Evolutionary conservation across 352 stramenopile species (phyloP), one percentile per base, ranked within the genome.

Genomic region (Peronospora tabacina): DNA sequence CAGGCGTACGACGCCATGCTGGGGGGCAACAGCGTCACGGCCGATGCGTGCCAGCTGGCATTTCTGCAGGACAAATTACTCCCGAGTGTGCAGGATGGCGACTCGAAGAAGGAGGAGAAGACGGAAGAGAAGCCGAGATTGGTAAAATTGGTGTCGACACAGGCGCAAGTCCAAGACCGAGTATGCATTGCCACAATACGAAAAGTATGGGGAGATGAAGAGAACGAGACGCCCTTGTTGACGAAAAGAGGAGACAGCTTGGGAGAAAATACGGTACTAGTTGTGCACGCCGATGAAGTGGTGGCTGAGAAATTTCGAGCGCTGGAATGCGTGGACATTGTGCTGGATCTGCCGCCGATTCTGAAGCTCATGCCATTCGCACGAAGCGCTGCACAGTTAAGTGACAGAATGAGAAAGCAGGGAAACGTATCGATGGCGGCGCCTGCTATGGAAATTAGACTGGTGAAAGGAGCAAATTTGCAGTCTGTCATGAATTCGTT

Each of bases 311-410:
- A 57, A 7, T 49, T 87, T 55, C 58, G 63, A 41, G 53, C 38
- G 0, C 49, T 87, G 12, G 52, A 63, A n/a, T 85, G 75, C 28
- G 65, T 84, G 24, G 66, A 72, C 5, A 62, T 45, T 30, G 61
- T 85, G 24, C 47, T 76, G 32, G 47, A 70, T 29, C 34, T 87
- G 19, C 73, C 73, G 5, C 34, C 61, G 19, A 67, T 91, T 35
- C 52, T 88, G 41, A 92, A 90, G 53, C 55, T 92, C 15, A 68
- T 82, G 61, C 81, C 81, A 9, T 84, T 92, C 15, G 74, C 74
- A 5, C 58, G 74, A 22, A 84, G 68, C 32, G 57, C 67, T 35
- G 53, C 53, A 9, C 70, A 83, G 29, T 38, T 80, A 42, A 68
- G 58, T 40, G 40, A 63, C n/a, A 66, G 44, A 19, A 60, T 66